A percentile compares a stretch with the other conserved stretches of the same genome.
Evolutionary conservation across 306 rosid genomes (phyloP).

Genomic region (Malus asiatica): DNA sequence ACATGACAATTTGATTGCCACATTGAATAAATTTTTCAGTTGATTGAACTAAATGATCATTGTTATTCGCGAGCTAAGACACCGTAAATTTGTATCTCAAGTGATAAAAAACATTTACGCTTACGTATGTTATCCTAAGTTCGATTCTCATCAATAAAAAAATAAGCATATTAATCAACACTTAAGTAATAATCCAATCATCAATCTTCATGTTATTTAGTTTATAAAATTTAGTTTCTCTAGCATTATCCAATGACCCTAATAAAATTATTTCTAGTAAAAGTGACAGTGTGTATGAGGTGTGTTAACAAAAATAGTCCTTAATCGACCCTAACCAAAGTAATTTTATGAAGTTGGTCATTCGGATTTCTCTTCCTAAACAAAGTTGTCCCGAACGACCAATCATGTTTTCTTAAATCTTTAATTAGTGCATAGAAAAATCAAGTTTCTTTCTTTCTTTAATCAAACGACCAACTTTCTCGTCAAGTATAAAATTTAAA

Average conservation of each 20-base stretch:
- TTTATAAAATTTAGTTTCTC: too few relatives aligned
- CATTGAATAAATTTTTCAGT: too few relatives aligned
- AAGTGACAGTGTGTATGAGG: neutral
- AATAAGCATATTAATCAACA: too few relatives aligned
- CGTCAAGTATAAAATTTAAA: neutral
- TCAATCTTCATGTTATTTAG: too few relatives aligned
- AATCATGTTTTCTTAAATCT: neutral
- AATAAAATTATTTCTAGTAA: too few relatives aligned
- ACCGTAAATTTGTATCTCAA: neutral
- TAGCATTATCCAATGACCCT: too few relatives aligned
- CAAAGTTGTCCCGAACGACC: neutral
- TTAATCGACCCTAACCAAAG: neutral
- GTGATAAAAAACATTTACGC: neutral
- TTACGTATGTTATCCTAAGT: fast-evolving
- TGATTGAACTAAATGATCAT: neutral
- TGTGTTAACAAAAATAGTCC: neutral
- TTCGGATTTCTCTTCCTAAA: neutral
- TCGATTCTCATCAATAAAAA: neutral
- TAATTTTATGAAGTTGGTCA: neutral
- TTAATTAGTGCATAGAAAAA: neutral
- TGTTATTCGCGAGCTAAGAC: neutral
- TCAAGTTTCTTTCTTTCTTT: neutral
- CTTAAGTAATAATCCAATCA: too few relatives aligned
- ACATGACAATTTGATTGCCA: neutral
- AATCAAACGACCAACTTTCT: neutral